Conservation (phyloP, 2,329 filamentous ascomycete genomes). For the Corinectria fuckeliana region DNA sequence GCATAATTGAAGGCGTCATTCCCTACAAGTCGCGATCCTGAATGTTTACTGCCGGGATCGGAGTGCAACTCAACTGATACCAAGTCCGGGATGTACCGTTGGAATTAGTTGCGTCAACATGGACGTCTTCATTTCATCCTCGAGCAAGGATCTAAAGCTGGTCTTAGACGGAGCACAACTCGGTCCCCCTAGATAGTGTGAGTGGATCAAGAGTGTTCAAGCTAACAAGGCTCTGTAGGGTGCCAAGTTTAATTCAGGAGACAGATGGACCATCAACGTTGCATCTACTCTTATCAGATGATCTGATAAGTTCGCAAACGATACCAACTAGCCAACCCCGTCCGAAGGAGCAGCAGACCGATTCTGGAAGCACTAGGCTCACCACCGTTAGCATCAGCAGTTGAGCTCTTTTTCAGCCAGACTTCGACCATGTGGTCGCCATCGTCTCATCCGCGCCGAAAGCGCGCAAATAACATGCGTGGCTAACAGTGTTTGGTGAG, state of each 20-base stretch:
- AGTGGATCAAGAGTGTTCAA: background rate
- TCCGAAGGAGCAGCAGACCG: conserved; percentile 2
- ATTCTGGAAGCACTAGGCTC: background rate
- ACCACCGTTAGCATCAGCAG: background rate
- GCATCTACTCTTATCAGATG: conserved; percentile 34
- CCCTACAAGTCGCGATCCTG: background rate
- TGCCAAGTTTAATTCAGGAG: conserved; percentile 17
- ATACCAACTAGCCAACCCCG: background rate
- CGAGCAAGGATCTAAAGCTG: background rate
- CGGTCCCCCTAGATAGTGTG: no score
- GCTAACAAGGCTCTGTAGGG: background rate
- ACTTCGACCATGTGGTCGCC: conserved; percentile 1
- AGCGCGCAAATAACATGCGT: conserved; percentile 9
- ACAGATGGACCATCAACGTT: background rate
- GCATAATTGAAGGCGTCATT: background rate
- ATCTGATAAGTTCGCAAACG: conserved; percentile 26
- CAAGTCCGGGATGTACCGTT: background rate
- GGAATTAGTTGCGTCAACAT: background rate
- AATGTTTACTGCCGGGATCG: background rate
- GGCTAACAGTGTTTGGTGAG: background rate
- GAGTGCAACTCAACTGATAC: background rate
- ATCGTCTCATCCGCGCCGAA: conserved; percentile 10
- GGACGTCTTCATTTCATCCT: background rate
- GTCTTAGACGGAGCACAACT: background rate
- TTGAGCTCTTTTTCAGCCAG: background rate